Evolutionary conservation across 2,329 filamentous ascomycete genomes (phyloP).

Genomic region (Fusarium drepaniforme): DNA sequence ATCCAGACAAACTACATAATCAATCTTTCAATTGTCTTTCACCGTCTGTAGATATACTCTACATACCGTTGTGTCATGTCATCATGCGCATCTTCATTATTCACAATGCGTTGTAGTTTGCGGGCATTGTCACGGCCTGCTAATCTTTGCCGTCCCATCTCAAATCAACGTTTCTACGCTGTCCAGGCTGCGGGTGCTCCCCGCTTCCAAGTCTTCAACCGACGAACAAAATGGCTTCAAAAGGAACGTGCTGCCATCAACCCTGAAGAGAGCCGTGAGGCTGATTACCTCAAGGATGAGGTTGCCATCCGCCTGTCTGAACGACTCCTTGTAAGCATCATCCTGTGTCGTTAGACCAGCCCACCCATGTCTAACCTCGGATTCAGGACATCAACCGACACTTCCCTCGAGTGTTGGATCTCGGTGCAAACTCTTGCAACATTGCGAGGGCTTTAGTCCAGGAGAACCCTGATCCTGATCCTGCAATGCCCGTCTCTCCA

Average conservation of each 20-base stretch:
- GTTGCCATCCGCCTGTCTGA: constrained; percentile 88
- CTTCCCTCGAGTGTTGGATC: constrained; percentile 87
- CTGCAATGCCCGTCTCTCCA: constrained; percentile 66
- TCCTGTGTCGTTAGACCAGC: neutral
- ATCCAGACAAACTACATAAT: constrained; percentile 3
- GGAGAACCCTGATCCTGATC: constrained; percentile 73
- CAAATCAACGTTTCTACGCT: constrained; percentile 73
- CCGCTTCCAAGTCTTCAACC: constrained; percentile 91
- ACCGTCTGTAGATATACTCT: constrained; percentile 22
- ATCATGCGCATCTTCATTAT: constrained; percentile 42
- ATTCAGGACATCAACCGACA: constrained; percentile 88
- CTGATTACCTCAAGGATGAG: constrained; percentile 95
- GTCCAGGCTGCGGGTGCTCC: constrained; percentile 82
- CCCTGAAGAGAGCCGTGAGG: constrained; percentile 77
- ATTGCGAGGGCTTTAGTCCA: constrained; percentile 85
- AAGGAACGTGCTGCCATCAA: constrained; percentile 86
- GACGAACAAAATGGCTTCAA: constrained; percentile 87
- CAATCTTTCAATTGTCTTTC: neutral
- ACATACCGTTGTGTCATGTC: constrained; percentile 46
- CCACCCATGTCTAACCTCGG: constrained; percentile 24
- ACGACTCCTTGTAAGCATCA: constrained; percentile 75
- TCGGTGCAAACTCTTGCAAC: constrained; percentile 96
- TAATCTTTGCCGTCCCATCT: constrained; percentile 24
- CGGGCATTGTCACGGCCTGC: constrained; percentile 35
- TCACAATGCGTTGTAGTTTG: constrained; percentile 43